Percentiles rank a stretch among this genome's conserved stretches.
Evolutionary conservation across 148 eudicot species (phyloP).

Genomic region (Fagopyrum tataricum): DNA sequence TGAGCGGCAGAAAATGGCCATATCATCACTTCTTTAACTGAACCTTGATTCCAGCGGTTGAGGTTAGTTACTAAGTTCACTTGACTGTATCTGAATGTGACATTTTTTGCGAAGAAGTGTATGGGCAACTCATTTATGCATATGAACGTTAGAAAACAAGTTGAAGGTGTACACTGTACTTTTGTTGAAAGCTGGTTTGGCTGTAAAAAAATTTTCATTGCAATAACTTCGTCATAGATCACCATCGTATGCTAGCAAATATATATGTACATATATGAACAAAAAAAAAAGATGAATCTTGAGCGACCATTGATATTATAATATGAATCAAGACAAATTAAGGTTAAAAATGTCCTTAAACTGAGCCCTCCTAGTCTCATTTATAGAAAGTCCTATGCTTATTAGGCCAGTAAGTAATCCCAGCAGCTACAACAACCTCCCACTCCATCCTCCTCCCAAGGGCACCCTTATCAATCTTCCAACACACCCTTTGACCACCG

Average conservation of each 20-base stretch:
- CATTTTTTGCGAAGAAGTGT: no score
- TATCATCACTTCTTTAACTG: no score
- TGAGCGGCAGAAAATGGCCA: no score
- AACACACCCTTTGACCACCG: slow-evolving; percentile 54
- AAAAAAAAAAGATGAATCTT: no score
- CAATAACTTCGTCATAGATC: no score
- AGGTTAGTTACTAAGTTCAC: no score
- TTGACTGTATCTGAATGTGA: no score
- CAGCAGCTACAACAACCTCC: slow-evolving; percentile 72
- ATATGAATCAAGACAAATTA: background rate
- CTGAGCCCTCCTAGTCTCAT: slow-evolving; percentile 74
- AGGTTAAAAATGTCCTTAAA: slow-evolving; percentile 63
- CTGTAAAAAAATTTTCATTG: no score
- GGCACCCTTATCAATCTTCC: slow-evolving; percentile 62
- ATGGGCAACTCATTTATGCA: no score
- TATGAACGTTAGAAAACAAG: background rate
- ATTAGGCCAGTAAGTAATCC: slow-evolving; percentile 93
- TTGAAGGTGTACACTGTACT: background rate
- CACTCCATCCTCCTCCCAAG: slow-evolving; percentile 60
- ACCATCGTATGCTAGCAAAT: background rate
- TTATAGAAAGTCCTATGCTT: slow-evolving; percentile 55
- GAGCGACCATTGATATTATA: background rate
- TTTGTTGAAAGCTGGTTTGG: background rate
- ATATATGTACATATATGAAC: background rate
- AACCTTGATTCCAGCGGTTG: no score